Evolutionary conservation across 352 stramenopile species (phyloP).

Genomic region (Phytopythium delawarense): DNA sequence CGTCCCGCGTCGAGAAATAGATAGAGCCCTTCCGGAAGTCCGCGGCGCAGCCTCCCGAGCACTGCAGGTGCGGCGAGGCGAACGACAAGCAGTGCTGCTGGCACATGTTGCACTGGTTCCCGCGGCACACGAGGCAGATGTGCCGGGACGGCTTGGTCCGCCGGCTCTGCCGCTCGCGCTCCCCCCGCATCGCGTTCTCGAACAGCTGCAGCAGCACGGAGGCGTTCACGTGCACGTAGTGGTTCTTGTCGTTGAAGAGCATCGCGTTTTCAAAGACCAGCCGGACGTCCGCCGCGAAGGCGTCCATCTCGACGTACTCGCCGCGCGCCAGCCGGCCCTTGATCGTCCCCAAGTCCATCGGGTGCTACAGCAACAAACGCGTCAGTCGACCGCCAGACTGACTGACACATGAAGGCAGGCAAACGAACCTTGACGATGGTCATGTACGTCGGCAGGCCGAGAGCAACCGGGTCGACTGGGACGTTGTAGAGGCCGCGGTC

Average conservation of each 20-base stretch:
- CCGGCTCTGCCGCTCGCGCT: conserved; percentile 40
- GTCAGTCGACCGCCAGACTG: neutral
- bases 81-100: conserved; percentile 66
- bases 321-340: conserved; percentile 75
- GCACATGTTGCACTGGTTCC: conserved; percentile 70
- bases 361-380: conserved; percentile 24
- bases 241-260: conserved; percentile 71
- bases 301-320: conserved; percentile 80
- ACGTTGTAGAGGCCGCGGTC: conserved; percentile 67
- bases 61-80: conserved; percentile 61
- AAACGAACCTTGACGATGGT: conserved; percentile 45
- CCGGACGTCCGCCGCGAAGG: conserved; percentile 74
- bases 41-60: conserved; percentile 62
- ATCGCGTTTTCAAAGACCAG: conserved; percentile 91
- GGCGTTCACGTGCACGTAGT: conserved; percentile 79
- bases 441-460: conserved; percentile 70
- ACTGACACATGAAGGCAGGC: neutral
- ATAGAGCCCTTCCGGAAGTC: conserved; percentile 76
- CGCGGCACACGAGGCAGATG: conserved; percentile 53
- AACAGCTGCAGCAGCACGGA: conserved; percentile 59
- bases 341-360: conserved; percentile 92
- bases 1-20: conserved; percentile 71
- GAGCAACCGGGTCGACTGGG: conserved; percentile 64
- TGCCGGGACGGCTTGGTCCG: conserved; percentile 37
- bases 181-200: conserved; percentile 47